Conservation (phyloP, 1,139 yeast genomes). For the Scheffersomyces cryptocercus region DNA sequence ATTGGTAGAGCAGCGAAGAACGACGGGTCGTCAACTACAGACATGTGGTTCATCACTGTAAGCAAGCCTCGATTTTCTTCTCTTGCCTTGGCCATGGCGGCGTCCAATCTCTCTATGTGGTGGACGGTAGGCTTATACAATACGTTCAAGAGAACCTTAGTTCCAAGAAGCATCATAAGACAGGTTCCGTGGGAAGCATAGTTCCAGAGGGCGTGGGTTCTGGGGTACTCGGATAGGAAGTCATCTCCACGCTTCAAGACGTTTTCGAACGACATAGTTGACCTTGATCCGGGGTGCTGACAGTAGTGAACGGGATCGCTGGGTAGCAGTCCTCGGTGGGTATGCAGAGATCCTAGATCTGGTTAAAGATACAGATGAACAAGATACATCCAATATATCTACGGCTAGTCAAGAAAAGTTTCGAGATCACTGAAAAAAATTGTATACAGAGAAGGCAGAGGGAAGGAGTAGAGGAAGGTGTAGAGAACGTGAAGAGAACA, state of each 20-base stretch:
- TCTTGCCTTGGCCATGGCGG: conserved; percentile 62
- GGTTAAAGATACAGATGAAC: too few relatives aligned
- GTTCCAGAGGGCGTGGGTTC: conserved; percentile 63
- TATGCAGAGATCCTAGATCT: too few relatives aligned
- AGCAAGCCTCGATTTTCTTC: conserved; percentile 70
- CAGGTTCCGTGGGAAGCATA: conserved; percentile 70
- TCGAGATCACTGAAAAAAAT: too few relatives aligned
- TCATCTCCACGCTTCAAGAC: conserved; percentile 78
- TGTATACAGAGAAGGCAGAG: too few relatives aligned
- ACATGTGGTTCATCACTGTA: conserved; percentile 96
- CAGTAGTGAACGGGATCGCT: too few relatives aligned
- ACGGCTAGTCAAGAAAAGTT: too few relatives aligned
- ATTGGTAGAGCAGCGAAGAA: conserved; percentile 86
- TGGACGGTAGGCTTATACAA: conserved; percentile 65
- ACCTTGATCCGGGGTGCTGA: background rate
- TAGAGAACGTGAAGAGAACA: too few relatives aligned
- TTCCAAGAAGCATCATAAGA: conserved; percentile 59
- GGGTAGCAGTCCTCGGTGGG: too few relatives aligned
- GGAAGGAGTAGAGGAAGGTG: too few relatives aligned
- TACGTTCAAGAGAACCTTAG: conserved; percentile 62
- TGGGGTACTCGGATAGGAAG: conserved; percentile 62
- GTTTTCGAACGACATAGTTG: conserved; percentile 66
- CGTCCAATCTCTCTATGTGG: conserved; percentile 62
- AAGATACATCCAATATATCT: too few relatives aligned
- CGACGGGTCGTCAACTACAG: conserved; percentile 91